Base-by-base conservation (phyloP, 2,329 filamentous ascomycete genomes). In the Verticillium tricorpus region DNA sequence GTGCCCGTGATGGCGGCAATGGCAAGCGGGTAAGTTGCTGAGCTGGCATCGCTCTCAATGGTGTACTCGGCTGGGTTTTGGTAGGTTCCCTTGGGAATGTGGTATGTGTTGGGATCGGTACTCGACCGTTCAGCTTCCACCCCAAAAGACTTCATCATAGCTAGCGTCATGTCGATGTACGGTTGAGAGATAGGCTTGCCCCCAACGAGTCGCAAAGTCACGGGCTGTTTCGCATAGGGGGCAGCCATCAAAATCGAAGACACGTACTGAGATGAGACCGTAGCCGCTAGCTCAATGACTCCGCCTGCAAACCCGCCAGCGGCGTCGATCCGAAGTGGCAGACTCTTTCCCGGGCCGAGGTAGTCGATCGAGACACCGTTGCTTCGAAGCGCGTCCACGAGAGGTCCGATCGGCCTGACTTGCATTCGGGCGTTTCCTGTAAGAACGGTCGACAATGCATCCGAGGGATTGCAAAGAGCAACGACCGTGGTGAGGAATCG, bases 341-440 rank as follows among this genome's bases (percentile, higher is more conserved):
- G 80, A 73, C 93, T 96, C 66, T 90, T 87, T 66, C 92, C 85
- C 66, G 89, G 89, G 70, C 93, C 93, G 52, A 97, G 77, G 72
- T 97, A 99, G 63, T 92, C 87, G 68, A 99, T 88, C 7, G 84
- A 82, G n/a, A 96, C 89, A 22, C 94, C 95, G 71, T 98, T 99
- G 1, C 86, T 84, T 56, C 89, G 87, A 58, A 99, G 82, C 25
- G 95, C 94, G 72, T 97, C 92, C 14, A 99, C 94, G 14, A 99
- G 84, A 19, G 95, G 89, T 2, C 93, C 94, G 69, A 98, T 97
- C 1, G 96, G 96, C 60, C 95, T 86, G 67, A 94, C 88, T 78
- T 98, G 96, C 95, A 99, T 99, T 60, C 95, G 87, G 11, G 91
- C 88, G 75, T 99, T 99, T 55, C 95, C 95, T 0, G 95, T 99